phyloP scores from a whole-genome alignment of 2,329 filamentous ascomycete species.

The Aspergillus alliaceus region DNA sequence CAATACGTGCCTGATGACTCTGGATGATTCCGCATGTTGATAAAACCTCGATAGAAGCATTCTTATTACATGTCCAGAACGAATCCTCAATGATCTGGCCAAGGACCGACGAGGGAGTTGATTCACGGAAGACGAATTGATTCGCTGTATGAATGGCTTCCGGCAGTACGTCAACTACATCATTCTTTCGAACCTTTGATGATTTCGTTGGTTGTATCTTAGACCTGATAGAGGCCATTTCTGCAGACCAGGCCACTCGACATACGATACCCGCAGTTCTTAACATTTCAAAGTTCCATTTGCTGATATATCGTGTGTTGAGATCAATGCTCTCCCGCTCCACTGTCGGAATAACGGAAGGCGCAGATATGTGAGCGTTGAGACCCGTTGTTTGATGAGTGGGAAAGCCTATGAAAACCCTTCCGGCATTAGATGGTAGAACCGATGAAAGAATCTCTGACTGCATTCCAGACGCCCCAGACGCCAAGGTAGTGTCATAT shows the following conservation, averaged over 20 bases:
- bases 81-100: conserved; percentile 88
- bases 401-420: conserved; percentile 96
- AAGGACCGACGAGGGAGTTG: conserved; percentile 81
- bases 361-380: conserved; percentile 90
- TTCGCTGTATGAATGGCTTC: conserved; percentile 80
- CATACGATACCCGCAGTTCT: conserved; percentile 87
- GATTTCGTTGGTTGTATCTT: conserved; percentile 51
- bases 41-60: conserved; percentile 80
- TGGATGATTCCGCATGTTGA: conserved; percentile 84
- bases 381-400: conserved; percentile 96
- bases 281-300: conserved; percentile 93
- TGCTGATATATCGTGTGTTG: conserved; percentile 90
- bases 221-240: conserved; percentile 74
- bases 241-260: conserved; percentile 80
- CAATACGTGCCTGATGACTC: conserved; percentile 80
- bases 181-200: conserved; percentile 60
- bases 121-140: conserved; percentile 85
- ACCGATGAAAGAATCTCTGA: conserved; percentile 85
- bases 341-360: conserved; percentile 94
- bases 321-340: conserved; percentile 96
- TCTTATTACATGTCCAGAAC: conserved; percentile 89
- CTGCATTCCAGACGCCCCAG: conserved; percentile 52
- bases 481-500: conserved; percentile 75
- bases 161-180: conserved; percentile 68
- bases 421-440: conserved; percentile 81